Evolutionary conservation across 2,329 filamentous ascomycete species (phyloP), one percentile per base, ranked within the genome.

Genomic region (Cephalotrichum gorgonifer): DNA sequence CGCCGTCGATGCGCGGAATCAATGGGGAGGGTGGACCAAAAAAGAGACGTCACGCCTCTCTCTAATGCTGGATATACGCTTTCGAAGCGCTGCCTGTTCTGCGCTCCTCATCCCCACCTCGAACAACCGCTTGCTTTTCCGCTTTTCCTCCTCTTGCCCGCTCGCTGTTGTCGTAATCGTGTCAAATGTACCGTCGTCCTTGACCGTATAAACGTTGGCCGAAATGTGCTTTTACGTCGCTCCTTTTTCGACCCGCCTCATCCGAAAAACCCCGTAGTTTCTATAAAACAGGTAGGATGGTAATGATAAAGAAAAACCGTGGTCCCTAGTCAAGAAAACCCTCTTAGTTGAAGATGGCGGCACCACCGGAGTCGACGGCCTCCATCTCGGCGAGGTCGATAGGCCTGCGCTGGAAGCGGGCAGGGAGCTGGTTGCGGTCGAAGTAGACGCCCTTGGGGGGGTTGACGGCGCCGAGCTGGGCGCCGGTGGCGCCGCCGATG

Each of bases 351-450:
- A 75, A 66, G 50, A 74, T 63, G 31, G 75, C 69, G 30, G 91
- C 93, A 50, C 93, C 93, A 49, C 90, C 93, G 50, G 88, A 93
- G 79, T 96, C 89, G 61, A 98, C 79, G 22, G 89, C 90, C 67
- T 97, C 93, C 52, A 98, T 98, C 78, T 98, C 93, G 41, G 83
- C 82, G 57, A 83, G 68, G 33, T 79, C 83, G 69, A 90, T 86
- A 12, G 81, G 77, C 44, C 79, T 72, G 55, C 88, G 79, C 61
- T 83, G 81, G 78, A 96, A 98, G 59, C 91, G 81, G 54, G 74
- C 64, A 17, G 93, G 91, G 23, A 98, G 81, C 70, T 98, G 86
- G 57, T 81, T 86, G 58, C 89, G 81, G 67, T 97, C 93, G 64
- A 95, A 96, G 67, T 77, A 88, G 65, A 88, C 72, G 57, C 91